These are phyloP conservation scores for Fusarium sarcochroum DNA, from an alignment of 2,329 filamentous ascomycete species.

Conservation along the genomic window DNA sequence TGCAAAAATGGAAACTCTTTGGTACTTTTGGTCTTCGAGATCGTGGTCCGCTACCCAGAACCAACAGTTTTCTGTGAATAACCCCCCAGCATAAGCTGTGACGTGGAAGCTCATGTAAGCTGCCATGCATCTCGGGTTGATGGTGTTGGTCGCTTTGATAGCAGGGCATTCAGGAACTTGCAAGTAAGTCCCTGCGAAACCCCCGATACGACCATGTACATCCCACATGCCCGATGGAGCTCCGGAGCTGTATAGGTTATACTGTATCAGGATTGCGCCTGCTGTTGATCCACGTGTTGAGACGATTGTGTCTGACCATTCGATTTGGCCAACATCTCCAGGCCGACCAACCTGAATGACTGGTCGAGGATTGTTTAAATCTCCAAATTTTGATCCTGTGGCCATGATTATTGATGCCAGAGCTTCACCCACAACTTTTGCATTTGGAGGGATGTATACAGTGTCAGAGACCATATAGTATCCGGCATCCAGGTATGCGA, in stretches of 20 bases:
- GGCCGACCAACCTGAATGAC: slow-evolving; percentile 76
- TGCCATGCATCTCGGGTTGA: slow-evolving; percentile 56
- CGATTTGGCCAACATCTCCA: slow-evolving; percentile 75
- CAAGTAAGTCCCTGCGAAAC: slow-evolving; percentile 77
- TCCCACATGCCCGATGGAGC: slow-evolving; percentile 76
- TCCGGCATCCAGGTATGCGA: slow-evolving; percentile 74
- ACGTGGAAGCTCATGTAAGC: slow-evolving; percentile 62
- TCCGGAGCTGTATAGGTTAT: slow-evolving; percentile 71
- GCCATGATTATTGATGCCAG: slow-evolving; percentile 68
- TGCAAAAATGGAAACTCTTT: slow-evolving; percentile 65
- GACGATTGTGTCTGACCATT: slow-evolving; percentile 80
- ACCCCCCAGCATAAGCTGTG: slow-evolving; percentile 54
- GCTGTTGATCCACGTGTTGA: slow-evolving; percentile 75
- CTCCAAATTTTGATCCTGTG: slow-evolving; percentile 68
- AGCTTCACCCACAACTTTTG: slow-evolving; percentile 72
- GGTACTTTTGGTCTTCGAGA: slow-evolving; percentile 63
- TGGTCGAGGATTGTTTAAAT: slow-evolving; percentile 70
- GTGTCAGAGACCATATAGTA: slow-evolving; percentile 73
- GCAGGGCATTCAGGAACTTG: slow-evolving; percentile 78
- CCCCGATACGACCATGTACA: slow-evolving; percentile 81
- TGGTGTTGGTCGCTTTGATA: slow-evolving; percentile 49
- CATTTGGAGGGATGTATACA: slow-evolving; percentile 61
- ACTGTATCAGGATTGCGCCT: slow-evolving; percentile 80
- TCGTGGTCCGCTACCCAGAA: slow-evolving; percentile 68
- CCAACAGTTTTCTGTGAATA: slow-evolving; percentile 63